Conservation (phyloP, 805 yeast species). For the Groenewaldozyma tartarivorans region DNA sequence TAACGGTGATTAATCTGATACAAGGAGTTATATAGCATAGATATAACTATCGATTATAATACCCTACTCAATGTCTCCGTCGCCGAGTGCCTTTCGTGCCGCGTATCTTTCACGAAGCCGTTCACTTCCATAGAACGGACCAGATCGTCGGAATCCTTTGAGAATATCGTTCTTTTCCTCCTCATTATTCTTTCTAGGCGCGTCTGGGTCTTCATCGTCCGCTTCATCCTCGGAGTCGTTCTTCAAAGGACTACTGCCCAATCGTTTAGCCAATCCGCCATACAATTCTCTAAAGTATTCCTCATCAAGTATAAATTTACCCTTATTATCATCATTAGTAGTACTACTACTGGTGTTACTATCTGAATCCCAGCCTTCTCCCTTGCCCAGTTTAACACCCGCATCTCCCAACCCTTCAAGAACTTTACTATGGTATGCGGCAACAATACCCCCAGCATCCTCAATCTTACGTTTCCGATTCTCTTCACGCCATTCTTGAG, state of each 20-base stretch:
- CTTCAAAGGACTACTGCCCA: constrained; percentile 1
- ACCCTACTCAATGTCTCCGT: constrained; percentile 3
- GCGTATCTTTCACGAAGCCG: constrained; percentile 17
- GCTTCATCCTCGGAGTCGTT: constrained; percentile 2
- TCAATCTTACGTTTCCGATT: constrained; percentile 57
- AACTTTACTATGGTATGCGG: constrained; percentile 66
- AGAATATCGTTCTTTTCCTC: constrained; percentile 8
- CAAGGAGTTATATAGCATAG: too few species aligned
- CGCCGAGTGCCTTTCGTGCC: constrained; percentile 12
- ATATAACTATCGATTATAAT: too few species aligned
- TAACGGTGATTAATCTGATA: too few species aligned
- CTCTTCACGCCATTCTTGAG: constrained; percentile 59
- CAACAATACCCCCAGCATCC: constrained; percentile 56
- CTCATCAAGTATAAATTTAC: constrained; percentile 6
- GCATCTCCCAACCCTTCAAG: constrained; percentile 46
- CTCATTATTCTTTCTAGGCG: constrained; percentile 4
- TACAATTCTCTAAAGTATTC: constrained; percentile 11
- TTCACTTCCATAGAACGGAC: constrained; percentile 21
- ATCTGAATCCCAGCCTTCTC: constrained; percentile 61
- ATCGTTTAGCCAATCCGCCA: constrained; percentile 1
- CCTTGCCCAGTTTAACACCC: constrained; percentile 55
- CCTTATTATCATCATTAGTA: constrained; percentile 3
- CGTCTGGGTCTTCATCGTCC: constrained; percentile 6
- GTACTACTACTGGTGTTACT: constrained; percentile 4
- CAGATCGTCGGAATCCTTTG: constrained; percentile 20